phyloP scores from a whole-genome alignment of 352 stramenopile genomes.

The Pythium insidiosum region DNA sequence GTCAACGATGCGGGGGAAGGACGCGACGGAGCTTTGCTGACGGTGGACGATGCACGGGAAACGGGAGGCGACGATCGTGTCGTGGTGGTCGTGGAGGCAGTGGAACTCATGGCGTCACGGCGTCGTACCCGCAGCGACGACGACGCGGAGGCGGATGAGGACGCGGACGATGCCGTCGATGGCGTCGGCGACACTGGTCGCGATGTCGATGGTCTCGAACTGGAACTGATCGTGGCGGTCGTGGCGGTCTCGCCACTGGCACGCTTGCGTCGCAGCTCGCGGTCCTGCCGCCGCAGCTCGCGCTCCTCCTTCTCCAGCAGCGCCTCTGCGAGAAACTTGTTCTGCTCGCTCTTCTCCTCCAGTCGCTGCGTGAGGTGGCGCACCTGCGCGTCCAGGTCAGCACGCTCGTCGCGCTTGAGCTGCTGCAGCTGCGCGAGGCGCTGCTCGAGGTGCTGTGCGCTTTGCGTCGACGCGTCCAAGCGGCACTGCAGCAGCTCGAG shows the following conservation, averaged over 20 bases:
- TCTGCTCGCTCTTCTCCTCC: slow-evolving; percentile 50
- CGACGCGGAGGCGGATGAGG: neutral
- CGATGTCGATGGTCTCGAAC: too few species aligned
- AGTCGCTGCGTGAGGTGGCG: slow-evolving; percentile 30
- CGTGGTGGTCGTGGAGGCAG: neutral
- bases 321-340: slow-evolving; percentile 43
- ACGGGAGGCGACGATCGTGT: neutral
- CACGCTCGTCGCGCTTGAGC: slow-evolving; percentile 30
- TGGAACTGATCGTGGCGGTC: neutral
- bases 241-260: neutral
- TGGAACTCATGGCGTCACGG: neutral
- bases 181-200: too few species aligned
- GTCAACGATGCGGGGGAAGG: neutral
- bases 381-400: slow-evolving; percentile 26
- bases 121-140: neutral
- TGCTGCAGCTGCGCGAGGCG: slow-evolving; percentile 28
- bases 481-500: slow-evolving; percentile 34
- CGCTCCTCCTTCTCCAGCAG: slow-evolving; percentile 20
- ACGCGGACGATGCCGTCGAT: neutral
- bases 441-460: slow-evolving; percentile 46
- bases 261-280: neutral
- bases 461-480: slow-evolving; percentile 35
- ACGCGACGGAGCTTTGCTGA: neutral
- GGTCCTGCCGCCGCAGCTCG: neutral
- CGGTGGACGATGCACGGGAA: neutral